phyloP scores from a whole-genome alignment of 2,329 filamentous ascomycete genomes.

The Colletotrichum euphorbiae region DNA sequence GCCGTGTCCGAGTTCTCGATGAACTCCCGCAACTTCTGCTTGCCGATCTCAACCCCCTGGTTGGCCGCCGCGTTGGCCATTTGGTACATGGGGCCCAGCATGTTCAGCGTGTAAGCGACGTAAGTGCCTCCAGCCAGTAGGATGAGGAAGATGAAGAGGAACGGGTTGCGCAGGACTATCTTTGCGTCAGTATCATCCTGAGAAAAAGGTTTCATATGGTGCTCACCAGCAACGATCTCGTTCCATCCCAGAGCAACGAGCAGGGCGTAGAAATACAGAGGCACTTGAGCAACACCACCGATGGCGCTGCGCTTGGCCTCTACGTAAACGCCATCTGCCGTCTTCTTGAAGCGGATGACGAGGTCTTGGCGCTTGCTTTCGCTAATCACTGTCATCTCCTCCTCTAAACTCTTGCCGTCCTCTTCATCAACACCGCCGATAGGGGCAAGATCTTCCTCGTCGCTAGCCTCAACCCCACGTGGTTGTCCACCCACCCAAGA shows the following conservation, averaged over 20 bases:
- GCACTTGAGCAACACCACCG: slow-evolving; percentile 92
- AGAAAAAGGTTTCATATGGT: not conserved
- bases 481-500: slow-evolving; percentile 86
- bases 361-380: slow-evolving; percentile 93
- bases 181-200: slow-evolving; percentile 31
- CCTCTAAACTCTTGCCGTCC: slow-evolving; percentile 92
- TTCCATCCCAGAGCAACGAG: slow-evolving; percentile 97
- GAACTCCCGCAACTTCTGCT: slow-evolving; percentile 90
- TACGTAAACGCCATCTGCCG: slow-evolving; percentile 95
- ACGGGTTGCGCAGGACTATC: slow-evolving; percentile 89
- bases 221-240: slow-evolving; percentile 91
- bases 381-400: slow-evolving; percentile 94
- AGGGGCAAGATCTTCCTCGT: slow-evolving; percentile 88
- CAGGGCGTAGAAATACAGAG: slow-evolving; percentile 92
- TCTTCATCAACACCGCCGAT: slow-evolving; percentile 97
- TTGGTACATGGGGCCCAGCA: slow-evolving; percentile 95
- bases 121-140: slow-evolving; percentile 82
- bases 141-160: slow-evolving; percentile 91
- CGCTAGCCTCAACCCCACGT: slow-evolving; percentile 77
- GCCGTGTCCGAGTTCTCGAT: slow-evolving; percentile 89
- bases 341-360: slow-evolving; percentile 96
- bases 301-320: slow-evolving; percentile 98
- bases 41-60: slow-evolving; percentile 91
- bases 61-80: slow-evolving; percentile 90
- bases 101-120: slow-evolving; percentile 91